Base-by-base conservation (phyloP, 768 basidiomycete species). In the Tulasnella sp. region DNA sequence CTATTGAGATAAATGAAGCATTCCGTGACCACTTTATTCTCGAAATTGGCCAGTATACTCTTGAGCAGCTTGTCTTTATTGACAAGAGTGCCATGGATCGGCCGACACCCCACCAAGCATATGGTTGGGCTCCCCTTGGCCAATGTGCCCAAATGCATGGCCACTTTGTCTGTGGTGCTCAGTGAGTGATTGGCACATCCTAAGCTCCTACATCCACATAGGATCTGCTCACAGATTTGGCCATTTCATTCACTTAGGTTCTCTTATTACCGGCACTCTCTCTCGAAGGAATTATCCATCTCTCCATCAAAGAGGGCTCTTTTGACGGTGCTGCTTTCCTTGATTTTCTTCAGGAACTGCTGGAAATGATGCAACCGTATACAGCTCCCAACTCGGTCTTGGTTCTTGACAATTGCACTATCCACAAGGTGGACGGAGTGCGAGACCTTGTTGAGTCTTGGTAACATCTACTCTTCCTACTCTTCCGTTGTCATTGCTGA, bases 151-250 rank as follows among this genome's bases (percentile, higher is more conserved):
- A 63, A 17, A 63, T 63, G 62, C 32, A 34, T 11, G n/a, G 62
- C 22, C 36, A 63, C n/a, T 63, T 63, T 63, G 62, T 63, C 8
- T 26, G 62, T 6, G 62, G 62, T 26, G 62, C 62, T 5, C 5
- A 26, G 62, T 63, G 17, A 5, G n/a, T 63, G 6, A 0, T 52
- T 78, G 12, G 75, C 77, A 40, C 78, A 77, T 6, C n/a, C n/a
- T n/a, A n/a, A n/a, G n/a, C n/a, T n/a, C n/a, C n/a, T n/a, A n/a
- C n/a, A n/a, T n/a, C n/a, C n/a, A n/a, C n/a, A 71, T 79, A 7
- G 32, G 78, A 6, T 66, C 68, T 63, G 5, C n/a, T 29, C 72
- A 2, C 39, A 77, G 36, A 63, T 4, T 63, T 63, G 14, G 32
- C 16, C 67, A 11, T 16, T 22, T 64, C 78, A 8, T 68, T 77